Evolutionary conservation across 2,329 filamentous ascomycete species (phyloP).

Genomic region (Beauveria pseudobassiana): DNA sequence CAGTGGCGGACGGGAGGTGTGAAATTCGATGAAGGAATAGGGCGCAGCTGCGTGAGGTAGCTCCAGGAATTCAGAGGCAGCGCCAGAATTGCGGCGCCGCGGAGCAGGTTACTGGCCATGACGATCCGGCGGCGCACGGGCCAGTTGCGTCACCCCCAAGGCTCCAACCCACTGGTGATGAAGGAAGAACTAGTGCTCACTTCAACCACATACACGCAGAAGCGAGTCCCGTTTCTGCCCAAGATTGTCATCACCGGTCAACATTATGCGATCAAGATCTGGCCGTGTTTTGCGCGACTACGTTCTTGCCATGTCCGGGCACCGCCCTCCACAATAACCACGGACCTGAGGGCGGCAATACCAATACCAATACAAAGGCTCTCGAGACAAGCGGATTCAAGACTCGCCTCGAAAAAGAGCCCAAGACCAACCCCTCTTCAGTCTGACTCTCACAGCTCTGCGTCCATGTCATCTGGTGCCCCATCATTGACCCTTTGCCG

Average conservation of each 20-base stretch:
- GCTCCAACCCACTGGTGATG: no score
- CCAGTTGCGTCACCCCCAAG: conserved; percentile 12
- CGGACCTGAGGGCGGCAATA: background rate
- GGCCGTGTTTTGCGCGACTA: no score
- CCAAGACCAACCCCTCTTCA: background rate
- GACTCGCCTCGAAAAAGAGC: background rate
- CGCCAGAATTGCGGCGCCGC: conserved; percentile 1
- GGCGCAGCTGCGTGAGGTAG: conserved; percentile 3
- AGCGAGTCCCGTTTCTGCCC: no score
- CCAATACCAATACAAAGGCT: background rate
- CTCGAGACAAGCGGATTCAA: no score
- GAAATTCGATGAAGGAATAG: background rate
- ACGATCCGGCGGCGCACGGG: conserved; percentile 10
- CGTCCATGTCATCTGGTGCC: background rate
- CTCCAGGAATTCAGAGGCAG: conserved; percentile 5
- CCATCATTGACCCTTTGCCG: background rate
- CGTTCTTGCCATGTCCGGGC: no score
- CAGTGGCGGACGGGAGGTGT: background rate
- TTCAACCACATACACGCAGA: no score
- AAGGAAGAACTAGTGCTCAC: no score
- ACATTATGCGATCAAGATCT: no score
- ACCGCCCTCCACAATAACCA: no score
- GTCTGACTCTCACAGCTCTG: background rate
- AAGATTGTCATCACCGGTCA: no score
- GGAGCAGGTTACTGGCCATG: background rate